Evolutionary conservation across 2,329 filamentous ascomycete species (phyloP), one percentile per base, ranked within the genome.

Genomic region (Thielaviopsis ethacetica): DNA sequence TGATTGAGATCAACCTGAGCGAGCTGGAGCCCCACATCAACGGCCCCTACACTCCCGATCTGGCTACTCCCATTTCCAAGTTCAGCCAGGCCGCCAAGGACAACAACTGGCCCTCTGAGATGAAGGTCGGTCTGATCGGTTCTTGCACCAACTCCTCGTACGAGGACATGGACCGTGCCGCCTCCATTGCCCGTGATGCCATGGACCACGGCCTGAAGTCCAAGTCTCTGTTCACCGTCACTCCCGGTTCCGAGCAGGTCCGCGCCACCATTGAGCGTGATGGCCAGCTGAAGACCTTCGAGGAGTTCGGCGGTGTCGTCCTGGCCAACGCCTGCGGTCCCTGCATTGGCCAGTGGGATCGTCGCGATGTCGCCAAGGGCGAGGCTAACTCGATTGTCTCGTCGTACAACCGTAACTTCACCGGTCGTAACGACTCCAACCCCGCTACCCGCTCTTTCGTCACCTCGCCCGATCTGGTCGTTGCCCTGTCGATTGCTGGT

Each of bases 371-470:
- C 59, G 86, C 91, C 81, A 96, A 97, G 83, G 91, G 91, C 65
- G 84, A 88, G 67, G 78, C 90, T 68, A 98, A 98, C 84, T 94
- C 90, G 6, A 98, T 98, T 72, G 79, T 98, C 71, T 96, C 91
- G 53, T 97, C 93, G 27, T 98, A 96, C 85, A 98, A 98, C 86
- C 90, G 93, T 75, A 97, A 98, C 84, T 97, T 98, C 79, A 97
- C 91, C 62, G 91, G 91, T 65, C 89, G 93, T 71, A 97, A 97
- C 73, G 91, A 95, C 66, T 90, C 88, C 65, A 97, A 95, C 80
- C 90, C 90, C 49, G 89, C 89, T 59, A 95, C 90, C 56, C 90
- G 95, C 78, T 88, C 88, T 61, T 95, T 95, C 72, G 90, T 95
- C 65, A 85, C 90, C 64, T 95, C 89, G 6, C 90, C 90, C 59